A percentile compares a stretch with the other conserved stretches of the same genome.
These are phyloP conservation scores for Kodamaea jinghongensis DNA, from an alignment of 805 yeast species.

Conservation along the genomic window DNA sequence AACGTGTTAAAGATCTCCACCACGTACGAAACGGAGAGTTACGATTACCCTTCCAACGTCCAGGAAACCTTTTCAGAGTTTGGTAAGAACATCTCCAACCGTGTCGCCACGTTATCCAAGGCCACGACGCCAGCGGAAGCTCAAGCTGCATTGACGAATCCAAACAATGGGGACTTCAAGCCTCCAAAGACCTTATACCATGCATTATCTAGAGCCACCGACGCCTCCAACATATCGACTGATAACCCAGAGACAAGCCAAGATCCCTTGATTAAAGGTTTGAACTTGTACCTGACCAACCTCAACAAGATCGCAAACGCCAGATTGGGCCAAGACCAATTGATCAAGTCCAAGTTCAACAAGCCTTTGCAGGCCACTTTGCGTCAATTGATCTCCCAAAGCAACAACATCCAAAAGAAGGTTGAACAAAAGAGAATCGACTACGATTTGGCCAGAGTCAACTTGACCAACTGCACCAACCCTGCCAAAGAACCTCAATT, in stretches of 20 bases:
- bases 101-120: conserved; percentile 64
- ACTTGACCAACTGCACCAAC: conserved; percentile 38
- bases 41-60: conserved; percentile 78
- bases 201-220: conserved; percentile 75
- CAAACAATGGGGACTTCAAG: conserved; percentile 41
- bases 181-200: conserved; percentile 81
- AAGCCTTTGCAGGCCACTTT: conserved; percentile 61
- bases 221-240: conserved; percentile 44
- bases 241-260: conserved; percentile 35
- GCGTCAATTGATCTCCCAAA: conserved; percentile 57
- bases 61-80: conserved; percentile 74
- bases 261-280: conserved; percentile 57
- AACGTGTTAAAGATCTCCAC: conserved; percentile 43
- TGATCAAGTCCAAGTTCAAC: conserved; percentile 68
- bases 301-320: conserved; percentile 79
- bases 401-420: conserved; percentile 63
- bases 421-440: conserved; percentile 77
- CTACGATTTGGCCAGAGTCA: conserved; percentile 72
- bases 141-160: conserved; percentile 61
- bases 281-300: conserved; percentile 64
- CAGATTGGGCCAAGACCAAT: conserved; percentile 76
- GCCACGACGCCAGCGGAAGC: conserved; percentile 82
- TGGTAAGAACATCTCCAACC: conserved; percentile 60
- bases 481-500: conserved; percentile 64
- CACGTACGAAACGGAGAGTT: conserved; percentile 70